Evolutionary conservation across 2,329 filamentous ascomycete genomes (phyloP).

Genomic region (Simplicillium aogashimaense): DNA sequence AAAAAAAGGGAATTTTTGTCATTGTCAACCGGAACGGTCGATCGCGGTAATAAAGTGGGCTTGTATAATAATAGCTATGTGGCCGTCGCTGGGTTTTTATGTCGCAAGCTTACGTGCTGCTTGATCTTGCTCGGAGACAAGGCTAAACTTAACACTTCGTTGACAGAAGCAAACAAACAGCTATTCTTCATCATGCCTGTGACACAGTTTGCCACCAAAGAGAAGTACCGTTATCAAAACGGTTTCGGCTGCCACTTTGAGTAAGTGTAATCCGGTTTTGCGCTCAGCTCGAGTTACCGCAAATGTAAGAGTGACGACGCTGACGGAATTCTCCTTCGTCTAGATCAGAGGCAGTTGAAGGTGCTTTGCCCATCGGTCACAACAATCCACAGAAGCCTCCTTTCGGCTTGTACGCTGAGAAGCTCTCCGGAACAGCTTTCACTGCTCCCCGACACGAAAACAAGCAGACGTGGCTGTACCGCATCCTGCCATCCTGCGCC

Average conservation of each 20-base stretch:
- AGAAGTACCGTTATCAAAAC: conserved; percentile 65
- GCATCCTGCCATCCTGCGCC: conserved; percentile 54
- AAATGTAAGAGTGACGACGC: not conserved
- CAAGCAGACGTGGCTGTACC: conserved; percentile 64
- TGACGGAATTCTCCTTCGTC: not conserved
- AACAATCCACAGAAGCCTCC: conserved; percentile 78
- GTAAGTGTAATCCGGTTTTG: conserved; percentile 34
- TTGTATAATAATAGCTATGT: too few species aligned
- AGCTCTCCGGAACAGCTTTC: conserved; percentile 63
- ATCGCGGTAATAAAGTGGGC: too few species aligned
- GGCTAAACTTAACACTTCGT: not conserved
- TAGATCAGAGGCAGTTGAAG: conserved; percentile 67
- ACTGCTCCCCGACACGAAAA: conserved; percentile 60
- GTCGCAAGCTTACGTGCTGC: too few species aligned
- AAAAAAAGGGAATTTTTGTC: too few species aligned
- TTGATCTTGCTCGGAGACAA: not conserved
- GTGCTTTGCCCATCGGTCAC: conserved; percentile 61
- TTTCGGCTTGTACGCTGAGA: conserved; percentile 73
- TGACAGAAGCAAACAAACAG: not conserved
- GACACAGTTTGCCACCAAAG: conserved; percentile 35
- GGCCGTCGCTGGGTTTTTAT: too few species aligned
- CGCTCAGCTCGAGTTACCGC: not conserved
- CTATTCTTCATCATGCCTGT: conserved; percentile 31
- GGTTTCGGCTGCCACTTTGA: conserved; percentile 72
- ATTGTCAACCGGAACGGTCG: too few species aligned